Percentiles rank a stretch among this genome's conserved stretches.
phyloP scores from a whole-genome alignment of 192 early-diverging fungal genomes.

The Backusella australiensis region DNA sequence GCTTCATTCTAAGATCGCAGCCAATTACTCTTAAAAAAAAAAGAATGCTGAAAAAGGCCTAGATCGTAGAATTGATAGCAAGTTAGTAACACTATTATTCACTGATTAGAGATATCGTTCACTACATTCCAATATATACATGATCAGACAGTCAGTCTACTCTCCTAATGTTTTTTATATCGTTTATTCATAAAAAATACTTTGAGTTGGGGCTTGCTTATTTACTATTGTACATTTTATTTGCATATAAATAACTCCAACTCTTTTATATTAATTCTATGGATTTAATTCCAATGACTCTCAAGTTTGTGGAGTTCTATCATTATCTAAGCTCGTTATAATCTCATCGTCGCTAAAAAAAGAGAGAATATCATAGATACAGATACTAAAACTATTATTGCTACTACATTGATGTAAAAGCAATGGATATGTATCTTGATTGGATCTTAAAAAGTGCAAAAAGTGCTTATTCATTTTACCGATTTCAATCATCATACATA shows the following conservation, averaged over 20 bases:
- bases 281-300: neutral
- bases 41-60: neutral
- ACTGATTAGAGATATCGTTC: neutral
- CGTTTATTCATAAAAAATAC: neutral
- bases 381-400: neutral
- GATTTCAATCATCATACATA: neutral
- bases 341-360: neutral
- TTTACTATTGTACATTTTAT: neutral
- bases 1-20: neutral
- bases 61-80: neutral
- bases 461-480: neutral
- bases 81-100: neutral
- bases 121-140: neutral
- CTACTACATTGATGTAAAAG: neutral
- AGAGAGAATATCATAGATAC: neutral
- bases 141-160: too few species aligned
- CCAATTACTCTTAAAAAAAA: neutral
- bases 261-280: neutral
- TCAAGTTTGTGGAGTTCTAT: neutral
- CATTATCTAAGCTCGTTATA: neutral
- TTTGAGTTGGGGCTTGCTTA: neutral
- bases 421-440: neutral
- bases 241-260: neutral
- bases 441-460: neutral
- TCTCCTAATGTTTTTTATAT: too few species aligned